Evolutionary conservation across 495 filamentous ascomycete species (phyloP).

Genomic region (Friedmanniomyces simplex): DNA sequence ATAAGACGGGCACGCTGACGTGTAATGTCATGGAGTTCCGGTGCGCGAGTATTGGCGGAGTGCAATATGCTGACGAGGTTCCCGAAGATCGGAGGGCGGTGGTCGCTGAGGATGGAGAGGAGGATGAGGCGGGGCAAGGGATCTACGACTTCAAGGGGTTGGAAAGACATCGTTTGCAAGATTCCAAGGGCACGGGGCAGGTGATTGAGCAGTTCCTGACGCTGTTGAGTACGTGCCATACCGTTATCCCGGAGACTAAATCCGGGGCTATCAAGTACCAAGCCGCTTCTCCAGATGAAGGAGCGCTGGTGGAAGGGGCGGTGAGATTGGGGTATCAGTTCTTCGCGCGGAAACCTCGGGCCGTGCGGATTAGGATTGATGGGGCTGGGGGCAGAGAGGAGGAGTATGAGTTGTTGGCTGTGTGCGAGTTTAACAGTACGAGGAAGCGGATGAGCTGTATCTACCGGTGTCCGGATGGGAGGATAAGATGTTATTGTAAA

Average conservation of each 20-base stretch:
- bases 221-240: slow-evolving; percentile 86
- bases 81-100: slow-evolving; percentile 82
- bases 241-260: slow-evolving; percentile 87
- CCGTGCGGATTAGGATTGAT: slow-evolving; percentile 67
- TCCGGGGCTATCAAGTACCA: slow-evolving; percentile 86
- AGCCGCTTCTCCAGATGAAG: slow-evolving; percentile 94
- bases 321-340: slow-evolving; percentile 78
- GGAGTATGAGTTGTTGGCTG: slow-evolving; percentile 89
- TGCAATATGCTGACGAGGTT: slow-evolving; percentile 89
- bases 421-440: slow-evolving; percentile 98
- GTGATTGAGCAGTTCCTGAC: slow-evolving; percentile 85
- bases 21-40: slow-evolving; percentile 99
- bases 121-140: slow-evolving; percentile 63
- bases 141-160: slow-evolving; percentile 82
- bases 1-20: slow-evolving; percentile 98
- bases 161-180: slow-evolving; percentile 21
- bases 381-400: slow-evolving; percentile 41
- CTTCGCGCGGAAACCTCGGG: slow-evolving; percentile 74
- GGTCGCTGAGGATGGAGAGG: slow-evolving; percentile 32
- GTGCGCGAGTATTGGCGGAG: slow-evolving; percentile 82
- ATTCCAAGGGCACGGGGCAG: slow-evolving; percentile 44
- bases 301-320: slow-evolving; percentile 89
- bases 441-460: slow-evolving; percentile 97
- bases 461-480: slow-evolving; percentile 92
- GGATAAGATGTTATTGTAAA: slow-evolving; percentile 86